Conservation (phyloP, 2,329 filamentous ascomycete species). For the Ceratocystis smalleyi region DNA sequence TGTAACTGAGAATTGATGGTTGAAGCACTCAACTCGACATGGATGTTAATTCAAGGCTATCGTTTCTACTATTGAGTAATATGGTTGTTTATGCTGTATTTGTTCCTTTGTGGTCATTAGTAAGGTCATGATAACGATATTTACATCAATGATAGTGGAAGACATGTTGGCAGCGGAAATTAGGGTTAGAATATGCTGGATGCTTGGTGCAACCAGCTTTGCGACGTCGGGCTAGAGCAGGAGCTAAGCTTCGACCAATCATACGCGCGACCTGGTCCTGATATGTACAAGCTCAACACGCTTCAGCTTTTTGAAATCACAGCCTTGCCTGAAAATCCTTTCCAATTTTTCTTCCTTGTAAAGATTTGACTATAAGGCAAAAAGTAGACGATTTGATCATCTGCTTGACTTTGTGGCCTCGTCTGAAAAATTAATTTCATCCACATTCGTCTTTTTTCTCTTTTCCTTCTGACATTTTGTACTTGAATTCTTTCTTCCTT, state of each 20-base stretch:
- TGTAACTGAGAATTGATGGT: too few species aligned
- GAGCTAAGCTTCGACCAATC: constrained; percentile 1
- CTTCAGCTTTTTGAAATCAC: background rate
- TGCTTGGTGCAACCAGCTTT: background rate
- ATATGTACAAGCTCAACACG: background rate
- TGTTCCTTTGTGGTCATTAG: too few species aligned
- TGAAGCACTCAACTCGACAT: too few species aligned
- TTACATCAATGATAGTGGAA: too few species aligned
- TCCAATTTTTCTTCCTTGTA: background rate
- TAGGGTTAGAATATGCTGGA: background rate
- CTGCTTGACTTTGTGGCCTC: background rate
- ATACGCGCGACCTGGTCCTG: background rate
- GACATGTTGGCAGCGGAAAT: too few species aligned
- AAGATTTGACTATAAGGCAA: background rate
- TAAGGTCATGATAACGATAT: too few species aligned
- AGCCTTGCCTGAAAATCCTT: constrained; percentile 4
- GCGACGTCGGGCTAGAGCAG: background rate
- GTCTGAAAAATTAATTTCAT: background rate
- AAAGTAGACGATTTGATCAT: background rate
- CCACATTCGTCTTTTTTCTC: background rate
- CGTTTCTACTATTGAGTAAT: too few species aligned
- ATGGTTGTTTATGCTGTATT: too few species aligned
- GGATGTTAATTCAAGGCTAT: too few species aligned
- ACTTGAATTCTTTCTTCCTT: background rate
- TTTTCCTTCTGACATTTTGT: background rate